Base-by-base conservation (phyloP, 495 filamentous ascomycete genomes). In the Penicillium fimorum region DNA sequence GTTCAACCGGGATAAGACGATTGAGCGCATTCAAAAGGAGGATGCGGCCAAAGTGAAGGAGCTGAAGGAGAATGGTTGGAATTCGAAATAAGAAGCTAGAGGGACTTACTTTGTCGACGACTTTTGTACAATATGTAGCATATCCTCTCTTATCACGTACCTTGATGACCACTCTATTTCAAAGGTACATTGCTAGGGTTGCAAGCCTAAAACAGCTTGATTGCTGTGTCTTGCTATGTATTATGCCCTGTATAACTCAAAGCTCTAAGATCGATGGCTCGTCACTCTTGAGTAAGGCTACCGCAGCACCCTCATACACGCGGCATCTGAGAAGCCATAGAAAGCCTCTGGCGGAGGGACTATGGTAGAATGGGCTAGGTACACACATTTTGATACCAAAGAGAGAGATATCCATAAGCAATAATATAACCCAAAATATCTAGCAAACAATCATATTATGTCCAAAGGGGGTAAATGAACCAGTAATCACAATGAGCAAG, bases 1-100 rank as follows among this genome's bases (percentile, higher is more conserved):
- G 54, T 81, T 86, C 65, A 88, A 96, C 55, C 89, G 90, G 68
- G 87, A 89, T 59, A 78, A 86, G 71, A 88, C 87, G 42, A 73
- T 97, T 35, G 86, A 87, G 72, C 82, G 82, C 60, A 81, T 98
- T 56, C 82, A 90, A 70, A 84, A 82, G 24, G 89, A 96, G 69
- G 90, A 90, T 58, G 93, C 82, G 40, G 69, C 68, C n/a, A 74
- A 65, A 56, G 68, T 79, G 25, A 58, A 87, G 25, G 78, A 82
- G 56, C 67, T 81, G 66, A 79, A 90, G 71, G 60, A 66, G 18
- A 61, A 75, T 48, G 72, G 74, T 4, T 71, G 72, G 68, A 63
- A 67, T 22, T 61, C 77, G 22, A 58, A 48, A 25, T 65, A 55
- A 54, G 30, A 38, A 37, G 32, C 12, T 13, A 13, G 17, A 18